Evolutionary conservation across 2,329 filamentous ascomycete genomes (phyloP), one percentile per base, ranked within the genome.

Genomic region (Septoria linicola): DNA sequence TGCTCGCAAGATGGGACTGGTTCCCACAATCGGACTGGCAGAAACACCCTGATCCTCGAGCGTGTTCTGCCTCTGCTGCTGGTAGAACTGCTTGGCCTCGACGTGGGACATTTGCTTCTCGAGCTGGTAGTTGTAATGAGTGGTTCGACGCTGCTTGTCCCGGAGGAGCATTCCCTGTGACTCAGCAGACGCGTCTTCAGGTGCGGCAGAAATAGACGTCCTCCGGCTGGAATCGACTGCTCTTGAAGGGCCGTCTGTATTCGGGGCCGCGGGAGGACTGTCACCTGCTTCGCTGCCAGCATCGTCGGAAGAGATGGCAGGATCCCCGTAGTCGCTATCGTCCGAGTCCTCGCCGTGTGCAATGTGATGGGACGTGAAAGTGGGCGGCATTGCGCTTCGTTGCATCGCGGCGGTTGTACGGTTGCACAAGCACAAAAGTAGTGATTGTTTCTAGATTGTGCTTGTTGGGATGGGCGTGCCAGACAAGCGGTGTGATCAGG

Each of bases 31-130:
- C 1, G 63, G 59, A 45, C 57, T 72, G 63, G 58, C 68, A 66
- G 65, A 71, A 54, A 45, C 13, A 21, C 20, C 49, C 51, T 55
- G 42, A 17, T 62, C 72, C 65, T 66, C 65, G 57, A 75, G 65
- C 34, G 72, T 76, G 56, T 85, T 86, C 51, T 84, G 76, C 70
- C 90, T 88, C 70, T 89, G 90, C 59, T 88, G 81, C 73, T 96
- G 92, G 70, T 96, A 99, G 74, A 97, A 95, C 57, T 96, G 80
- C 71, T 96, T 97, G 53, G 92, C 89, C 68, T 99, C 93, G 20
- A 88, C 85, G 70, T 96, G 90, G 65, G 87, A 95, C 83, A 96
- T 87, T 66, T 92, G 88, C 64, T 93, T 95, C 72, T 99, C 93
- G 46, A 89, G 88, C 45, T 92, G 86, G 65, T 92, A 89, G 70